Evolutionary conservation across 768 basidiomycete species (phyloP), one percentile per base, ranked within the genome.

Genomic region (Coprinopsis cinerea): DNA sequence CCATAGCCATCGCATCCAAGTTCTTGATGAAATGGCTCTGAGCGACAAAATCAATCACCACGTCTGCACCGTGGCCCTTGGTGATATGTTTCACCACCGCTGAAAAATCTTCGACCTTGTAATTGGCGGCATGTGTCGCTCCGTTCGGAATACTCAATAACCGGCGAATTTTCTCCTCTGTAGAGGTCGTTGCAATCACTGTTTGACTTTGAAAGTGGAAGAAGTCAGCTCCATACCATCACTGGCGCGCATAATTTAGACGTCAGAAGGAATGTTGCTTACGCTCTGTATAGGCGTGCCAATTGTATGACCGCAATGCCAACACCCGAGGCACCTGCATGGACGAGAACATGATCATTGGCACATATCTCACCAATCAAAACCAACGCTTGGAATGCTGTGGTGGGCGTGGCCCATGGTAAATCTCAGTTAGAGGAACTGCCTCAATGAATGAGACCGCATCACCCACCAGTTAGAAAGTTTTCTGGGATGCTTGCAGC

Each of bases 251-350:
- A 7, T 18, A 17, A 39, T 39, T 48, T 22, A 13, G 23, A 35
- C 17, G 32, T 25, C 26, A 22, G 26, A 44, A 40, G 26, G 18
- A 35, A 26, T 30, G 43, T 24, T 27, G 75, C 86, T 70, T 60
- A 90, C 87, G 88, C 88, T 51, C 80, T 81, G 53, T 75, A 78
- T 39, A 76, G 60, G 22, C 88, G 81, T 17, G 92, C 90, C 17
- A 96, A 68, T 65, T 97, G 94, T 43, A 87, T 89, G 13, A 90
- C 89, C 2, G 92, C 85, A 14, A 94, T 64, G 1, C 92, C 92
- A 3, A 96, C 92, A 24, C 93, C 92, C 11, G 88, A 91, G 2
- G 92, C 92, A 5, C 85, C 94, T 17, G 92, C 92, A 61, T 97
- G 95, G 11, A 97, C 75, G 14, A 98, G 76, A 9, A 92, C 88